phyloP scores from a whole-genome alignment of 164 flowering plant species.

The Dillenia turbinata region DNA sequence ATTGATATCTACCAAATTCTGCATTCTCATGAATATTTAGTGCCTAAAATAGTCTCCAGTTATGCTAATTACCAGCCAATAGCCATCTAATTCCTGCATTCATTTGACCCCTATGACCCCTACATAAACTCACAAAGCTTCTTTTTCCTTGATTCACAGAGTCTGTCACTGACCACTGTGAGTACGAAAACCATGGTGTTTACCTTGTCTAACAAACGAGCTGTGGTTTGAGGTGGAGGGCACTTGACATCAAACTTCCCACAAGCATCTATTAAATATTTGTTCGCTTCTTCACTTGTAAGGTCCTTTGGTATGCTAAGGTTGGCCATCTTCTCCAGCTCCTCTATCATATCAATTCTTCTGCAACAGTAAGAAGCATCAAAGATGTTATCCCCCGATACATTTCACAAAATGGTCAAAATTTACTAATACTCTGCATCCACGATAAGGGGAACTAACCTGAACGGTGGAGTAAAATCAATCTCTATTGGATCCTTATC shows the following conservation, averaged over 20 bases:
- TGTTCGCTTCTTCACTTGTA: conserved; percentile 72
- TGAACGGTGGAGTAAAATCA: conserved; percentile 98
- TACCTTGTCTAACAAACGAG: conserved; percentile 91
- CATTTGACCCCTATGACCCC: no score
- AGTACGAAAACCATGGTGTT: neutral
- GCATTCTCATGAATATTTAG: no score
- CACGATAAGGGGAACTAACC: conserved; percentile 29
- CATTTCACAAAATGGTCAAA: no score
- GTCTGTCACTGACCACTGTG: no score
- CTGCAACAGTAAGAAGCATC: conserved; percentile 33
- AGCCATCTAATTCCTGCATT: no score
- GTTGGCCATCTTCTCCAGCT: conserved; percentile 67
- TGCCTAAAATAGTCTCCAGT: no score
- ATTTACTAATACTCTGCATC: no score
- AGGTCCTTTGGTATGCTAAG: conserved; percentile 83
- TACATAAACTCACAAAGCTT: no score
- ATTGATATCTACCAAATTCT: no score
- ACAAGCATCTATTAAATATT: conserved; percentile 75
- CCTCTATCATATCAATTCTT: conserved; percentile 88
- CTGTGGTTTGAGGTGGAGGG: conserved; percentile 88
- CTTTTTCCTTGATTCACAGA: no score
- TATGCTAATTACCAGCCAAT: no score
- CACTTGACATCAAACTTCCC: conserved; percentile 72
- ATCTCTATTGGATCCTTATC: conserved; percentile 89
- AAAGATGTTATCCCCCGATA: neutral